A percentile compares a stretch with the other conserved stretches of the same genome.
Evolutionary conservation across 1,139 yeast genomes (phyloP).

Genomic region (Kodamaea arcana): DNA sequence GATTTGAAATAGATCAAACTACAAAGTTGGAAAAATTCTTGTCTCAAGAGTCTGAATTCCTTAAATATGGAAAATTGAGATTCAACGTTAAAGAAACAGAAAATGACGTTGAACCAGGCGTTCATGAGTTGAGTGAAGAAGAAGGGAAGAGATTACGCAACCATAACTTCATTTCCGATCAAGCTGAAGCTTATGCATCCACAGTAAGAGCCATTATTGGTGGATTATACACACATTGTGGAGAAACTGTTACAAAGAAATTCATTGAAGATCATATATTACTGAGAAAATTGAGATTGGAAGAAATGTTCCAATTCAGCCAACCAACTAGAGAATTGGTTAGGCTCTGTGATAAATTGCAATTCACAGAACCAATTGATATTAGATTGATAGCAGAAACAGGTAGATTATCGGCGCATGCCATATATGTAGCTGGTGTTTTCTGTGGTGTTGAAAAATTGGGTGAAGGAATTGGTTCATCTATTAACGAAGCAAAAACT

Average conservation of each 20-base stretch:
- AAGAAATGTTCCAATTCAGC: slow-evolving; percentile 70
- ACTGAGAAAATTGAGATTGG: slow-evolving; percentile 72
- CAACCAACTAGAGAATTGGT: slow-evolving; percentile 86
- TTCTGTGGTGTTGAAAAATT: slow-evolving; percentile 78
- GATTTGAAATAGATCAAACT: slow-evolving; percentile 71
- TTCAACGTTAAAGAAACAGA: slow-evolving; percentile 29
- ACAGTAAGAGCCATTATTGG: slow-evolving; percentile 73
- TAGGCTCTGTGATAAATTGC: slow-evolving; percentile 72
- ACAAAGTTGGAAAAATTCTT: slow-evolving; percentile 65
- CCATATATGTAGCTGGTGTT: slow-evolving; percentile 88
- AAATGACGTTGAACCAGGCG: slow-evolving; percentile 44
- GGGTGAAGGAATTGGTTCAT: slow-evolving; percentile 96
- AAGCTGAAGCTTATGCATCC: slow-evolving; percentile 44
- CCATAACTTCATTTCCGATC: slow-evolving; percentile 25
- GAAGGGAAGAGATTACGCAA: slow-evolving; percentile 23
- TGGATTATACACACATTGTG: slow-evolving; percentile 63
- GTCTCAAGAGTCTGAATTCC: slow-evolving; percentile 62
- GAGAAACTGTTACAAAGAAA: slow-evolving; percentile 55
- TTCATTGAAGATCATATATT: slow-evolving; percentile 73
- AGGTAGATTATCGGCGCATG: slow-evolving; percentile 81
- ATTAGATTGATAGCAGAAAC: slow-evolving; percentile 86
- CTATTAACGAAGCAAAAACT: slow-evolving; percentile 85
- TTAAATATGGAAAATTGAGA: slow-evolving; percentile 64
- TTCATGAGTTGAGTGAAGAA: slow-evolving; percentile 40
- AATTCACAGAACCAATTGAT: slow-evolving; percentile 67